Evolutionary conservation across 176 grass and related monocot species (phyloP), one percentile per base, ranked within the genome.

Genomic region (maize (Zea mays)): DNA sequence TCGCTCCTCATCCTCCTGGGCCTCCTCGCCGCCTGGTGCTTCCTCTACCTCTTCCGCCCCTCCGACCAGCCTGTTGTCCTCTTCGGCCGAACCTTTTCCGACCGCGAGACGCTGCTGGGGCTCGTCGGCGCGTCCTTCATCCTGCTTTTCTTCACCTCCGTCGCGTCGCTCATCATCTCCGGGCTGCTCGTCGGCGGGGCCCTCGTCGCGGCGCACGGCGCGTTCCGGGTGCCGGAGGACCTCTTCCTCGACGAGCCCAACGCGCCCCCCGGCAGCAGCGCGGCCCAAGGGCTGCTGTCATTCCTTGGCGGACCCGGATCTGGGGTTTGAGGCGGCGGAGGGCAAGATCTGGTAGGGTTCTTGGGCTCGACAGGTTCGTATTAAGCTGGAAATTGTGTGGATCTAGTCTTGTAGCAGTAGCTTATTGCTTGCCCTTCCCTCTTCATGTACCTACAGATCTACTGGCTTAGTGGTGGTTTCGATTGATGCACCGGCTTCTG

Each of bases 31-130:
- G 83, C 89, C 71, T 99, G 96, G 96, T 99, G 92, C 85, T 90
- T 93, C 83, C 81, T 99, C 65, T 95, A 99, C 75, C 84, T 99
- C 87, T 92, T 99, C 83, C 87, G 96, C 77, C 63, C 88, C 15
- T 75, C 96, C 50, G 96, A 99, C 72, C 87, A 91, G 34, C 90
- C 96, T 14, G 90, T 99, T n/a, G 75, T 92, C 50, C 85, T 99
- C 90, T 93, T 99, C 75, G 96, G 96, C 75, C 96, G 96, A 16
- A 85, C 83, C 81, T 88, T 90, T 87, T 95, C 96, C 59, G 96
- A 99, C 73, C 90, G 92, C 54, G 96, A 99, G 82, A 93, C 96
- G 69, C 87, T 99, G 27, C 33, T 93, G 39, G 85, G 90, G 4
- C 96, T 99, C 55, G 88, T 83, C 77, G 79, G 88, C 36, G 35